Percentiles rank a stretch among this genome's conserved stretches.
Conservation (phyloP, 108 stramenopile genomes). For the Skeletonema grethae region DNA sequence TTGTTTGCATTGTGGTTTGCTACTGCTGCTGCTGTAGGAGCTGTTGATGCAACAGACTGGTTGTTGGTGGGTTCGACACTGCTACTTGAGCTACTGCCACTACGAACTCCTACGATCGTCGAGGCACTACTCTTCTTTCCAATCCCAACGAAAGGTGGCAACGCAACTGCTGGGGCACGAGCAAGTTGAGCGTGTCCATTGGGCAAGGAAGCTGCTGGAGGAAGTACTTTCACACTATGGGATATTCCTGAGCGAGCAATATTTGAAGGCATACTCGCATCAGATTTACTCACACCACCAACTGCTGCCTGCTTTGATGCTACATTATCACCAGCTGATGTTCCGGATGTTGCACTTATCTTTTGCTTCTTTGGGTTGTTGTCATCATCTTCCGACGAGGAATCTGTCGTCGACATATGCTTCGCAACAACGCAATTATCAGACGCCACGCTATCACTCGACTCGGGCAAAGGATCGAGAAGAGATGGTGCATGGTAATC, state of each 20-base stretch:
- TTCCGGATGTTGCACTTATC: not conserved
- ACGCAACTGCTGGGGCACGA: slow-evolving; percentile 63
- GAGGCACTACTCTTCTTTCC: slow-evolving; percentile 51
- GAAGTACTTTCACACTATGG: slow-evolving; percentile 60
- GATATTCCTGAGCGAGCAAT: slow-evolving; percentile 79
- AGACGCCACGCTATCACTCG: slow-evolving; percentile 55
- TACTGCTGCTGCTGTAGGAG: not conserved
- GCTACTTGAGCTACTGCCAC: not conserved
- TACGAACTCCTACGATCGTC: not conserved
- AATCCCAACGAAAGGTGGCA: slow-evolving; percentile 84
- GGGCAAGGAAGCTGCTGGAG: slow-evolving; percentile 7
- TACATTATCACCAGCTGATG: slow-evolving; percentile 5
- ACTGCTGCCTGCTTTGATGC: slow-evolving; percentile 3
- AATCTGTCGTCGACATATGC: slow-evolving; percentile 62
- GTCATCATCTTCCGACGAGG: slow-evolving; percentile 54
- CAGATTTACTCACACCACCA: not conserved
- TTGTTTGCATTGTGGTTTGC: not conserved
- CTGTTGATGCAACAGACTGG: not conserved
- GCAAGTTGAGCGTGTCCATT: slow-evolving; percentile 53
- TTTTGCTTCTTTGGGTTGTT: slow-evolving; percentile 35
- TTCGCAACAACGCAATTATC: slow-evolving; percentile 56
- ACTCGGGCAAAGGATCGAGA: slow-evolving; percentile 70
- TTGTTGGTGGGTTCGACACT: not conserved
- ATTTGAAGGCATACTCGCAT: slow-evolving; percentile 53
- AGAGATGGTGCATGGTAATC: slow-evolving; percentile 80